phyloP scores from a whole-genome alignment of 352 stramenopile genomes.

The Phytophthora constricta region DNA sequence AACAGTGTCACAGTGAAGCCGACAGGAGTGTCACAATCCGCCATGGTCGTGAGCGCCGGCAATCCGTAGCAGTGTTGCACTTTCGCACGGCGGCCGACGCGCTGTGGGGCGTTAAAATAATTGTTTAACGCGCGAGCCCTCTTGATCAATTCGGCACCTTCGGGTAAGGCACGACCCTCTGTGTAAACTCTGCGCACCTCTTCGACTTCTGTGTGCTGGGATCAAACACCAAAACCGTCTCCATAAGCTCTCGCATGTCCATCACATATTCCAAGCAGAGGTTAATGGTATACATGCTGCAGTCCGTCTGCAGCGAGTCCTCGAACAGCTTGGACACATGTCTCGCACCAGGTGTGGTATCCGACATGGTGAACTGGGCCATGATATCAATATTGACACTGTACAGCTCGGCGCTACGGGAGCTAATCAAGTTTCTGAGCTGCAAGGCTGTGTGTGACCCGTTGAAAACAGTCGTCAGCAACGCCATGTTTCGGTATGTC shows the following conservation, averaged over 20 bases:
- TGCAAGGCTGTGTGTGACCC: neutral
- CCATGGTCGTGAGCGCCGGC: neutral
- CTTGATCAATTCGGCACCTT: neutral
- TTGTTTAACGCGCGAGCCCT: constrained; percentile 4
- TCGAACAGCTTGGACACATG: neutral
- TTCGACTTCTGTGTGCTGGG: neutral
- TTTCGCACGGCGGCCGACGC: neutral
- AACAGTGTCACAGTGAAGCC: neutral
- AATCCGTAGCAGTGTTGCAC: neutral
- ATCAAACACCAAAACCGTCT: neutral
- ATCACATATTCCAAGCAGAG: neutral
- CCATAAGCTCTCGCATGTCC: neutral
- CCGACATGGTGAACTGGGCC: neutral
- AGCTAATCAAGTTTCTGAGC: neutral
- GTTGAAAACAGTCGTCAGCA: neutral
- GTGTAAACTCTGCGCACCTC: neutral
- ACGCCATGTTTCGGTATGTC: constrained; percentile 1
- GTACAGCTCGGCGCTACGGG: neutral
- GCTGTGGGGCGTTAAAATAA: constrained; percentile 1
- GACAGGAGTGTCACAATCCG: constrained; percentile 6
- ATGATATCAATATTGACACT: neutral
- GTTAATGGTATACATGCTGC: neutral
- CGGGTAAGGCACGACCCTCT: neutral
- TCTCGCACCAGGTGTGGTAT: neutral
- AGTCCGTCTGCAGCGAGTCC: neutral